These are phyloP conservation scores for Talaromyces albobiverticillius DNA, from an alignment of 2,329 filamentous ascomycete species.

Conservation along the genomic window DNA sequence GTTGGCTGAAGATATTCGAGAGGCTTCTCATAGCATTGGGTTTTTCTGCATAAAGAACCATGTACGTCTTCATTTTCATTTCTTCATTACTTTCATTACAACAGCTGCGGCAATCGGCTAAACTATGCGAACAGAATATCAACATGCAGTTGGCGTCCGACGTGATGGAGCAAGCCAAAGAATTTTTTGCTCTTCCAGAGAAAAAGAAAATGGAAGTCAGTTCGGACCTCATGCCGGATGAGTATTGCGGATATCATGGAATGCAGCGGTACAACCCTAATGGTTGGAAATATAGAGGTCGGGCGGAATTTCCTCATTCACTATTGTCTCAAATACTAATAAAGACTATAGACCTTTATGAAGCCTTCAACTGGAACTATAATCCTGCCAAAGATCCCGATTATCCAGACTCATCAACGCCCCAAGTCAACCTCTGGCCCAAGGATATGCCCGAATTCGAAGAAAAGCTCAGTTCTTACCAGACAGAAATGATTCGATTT, in stretches of 20 bases:
- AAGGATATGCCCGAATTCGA: conserved; percentile 7
- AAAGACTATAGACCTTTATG: conserved; percentile 4
- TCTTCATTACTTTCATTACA: too few species aligned
- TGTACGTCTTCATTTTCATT: not conserved
- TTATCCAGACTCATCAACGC: conserved; percentile 6
- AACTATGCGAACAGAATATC: not conserved
- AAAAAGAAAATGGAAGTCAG: conserved; percentile 10
- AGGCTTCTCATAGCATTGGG: conserved; percentile 8
- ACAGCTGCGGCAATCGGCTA: too few species aligned
- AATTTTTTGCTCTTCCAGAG: conserved; percentile 7
- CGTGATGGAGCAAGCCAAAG: conserved; percentile 8
- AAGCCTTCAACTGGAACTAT: conserved; percentile 10
- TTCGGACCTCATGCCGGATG: conserved; percentile 4
- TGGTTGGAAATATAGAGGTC: conserved; percentile 10
- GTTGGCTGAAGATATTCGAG: conserved; percentile 7
- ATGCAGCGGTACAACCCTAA: conserved; percentile 10
- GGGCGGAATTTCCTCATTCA: not conserved
- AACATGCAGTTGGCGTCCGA: not conserved
- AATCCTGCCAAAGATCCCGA: conserved; percentile 7
- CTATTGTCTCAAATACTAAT: not conserved
- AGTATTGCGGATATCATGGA: conserved; percentile 8
- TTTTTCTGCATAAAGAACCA: conserved; percentile 9
- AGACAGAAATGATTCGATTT: conserved; percentile 5
- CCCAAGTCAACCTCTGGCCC: conserved; percentile 7
- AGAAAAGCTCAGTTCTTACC: conserved; percentile 5